phyloP scores from a whole-genome alignment of 2,329 filamentous ascomycete genomes.

The Proliferodiscus dingleyae region DNA sequence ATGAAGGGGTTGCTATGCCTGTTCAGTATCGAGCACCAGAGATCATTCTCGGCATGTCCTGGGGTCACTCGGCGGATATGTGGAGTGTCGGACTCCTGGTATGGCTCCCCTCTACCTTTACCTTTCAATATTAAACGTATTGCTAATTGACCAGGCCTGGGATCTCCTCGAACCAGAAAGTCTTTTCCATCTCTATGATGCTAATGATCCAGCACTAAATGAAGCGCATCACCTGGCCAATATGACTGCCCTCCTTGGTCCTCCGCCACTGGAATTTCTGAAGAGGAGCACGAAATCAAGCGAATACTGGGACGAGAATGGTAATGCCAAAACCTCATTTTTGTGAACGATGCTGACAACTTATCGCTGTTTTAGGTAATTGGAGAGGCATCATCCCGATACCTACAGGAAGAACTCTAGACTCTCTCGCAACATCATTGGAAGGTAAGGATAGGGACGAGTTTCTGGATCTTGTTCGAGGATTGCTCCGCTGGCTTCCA shows the following conservation, averaged over 20 bases:
- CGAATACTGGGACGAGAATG: conserved; percentile 13
- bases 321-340: conserved; percentile 6
- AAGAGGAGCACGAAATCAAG: conserved; percentile 16
- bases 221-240: conserved; percentile 13
- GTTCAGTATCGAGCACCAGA: conserved; percentile 32
- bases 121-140: conserved; percentile 5
- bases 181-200: conserved; percentile 16
- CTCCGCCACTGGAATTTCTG: conserved; percentile 16
- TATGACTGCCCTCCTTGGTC: conserved; percentile 17
- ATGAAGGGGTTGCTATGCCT: conserved; percentile 9
- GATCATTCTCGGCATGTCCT: conserved; percentile 34
- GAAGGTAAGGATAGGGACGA: conserved; percentile 11
- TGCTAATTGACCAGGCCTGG: conserved; percentile 14
- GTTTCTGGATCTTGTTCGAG: conserved; percentile 11
- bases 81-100: conserved; percentile 36
- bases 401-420: conserved; percentile 13
- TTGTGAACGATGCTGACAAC: no score
- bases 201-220: conserved; percentile 13
- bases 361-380: conserved; percentile 12
- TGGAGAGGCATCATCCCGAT: conserved; percentile 14
- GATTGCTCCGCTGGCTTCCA: conserved; percentile 16
- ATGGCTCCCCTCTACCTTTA: not conserved
- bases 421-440: conserved; percentile 14
- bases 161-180: conserved; percentile 16
- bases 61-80: conserved; percentile 33